Evolutionary conservation across 2,329 filamentous ascomycete species (phyloP), one percentile per base, ranked within the genome.

Genomic region (Magnaporthiopsis incrustans): DNA sequence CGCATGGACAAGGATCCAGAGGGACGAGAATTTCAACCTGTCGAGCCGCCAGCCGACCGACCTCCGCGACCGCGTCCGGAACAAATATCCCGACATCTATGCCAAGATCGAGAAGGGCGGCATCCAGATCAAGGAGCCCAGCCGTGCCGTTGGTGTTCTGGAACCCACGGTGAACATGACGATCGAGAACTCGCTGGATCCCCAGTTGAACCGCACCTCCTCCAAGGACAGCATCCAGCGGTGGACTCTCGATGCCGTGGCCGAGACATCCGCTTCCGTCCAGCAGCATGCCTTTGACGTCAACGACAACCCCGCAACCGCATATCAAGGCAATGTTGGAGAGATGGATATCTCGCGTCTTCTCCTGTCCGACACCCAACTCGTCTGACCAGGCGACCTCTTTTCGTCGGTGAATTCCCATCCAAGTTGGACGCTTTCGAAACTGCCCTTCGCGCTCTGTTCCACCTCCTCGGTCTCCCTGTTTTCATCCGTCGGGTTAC

Each of bases 1-100:
- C 11, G 81, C 84, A 11, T 89, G 86, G 86, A 87, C 85, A 62
- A 85, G 82, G 71, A 89, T 89, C 26, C 85, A 87, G 70, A 79
- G 85, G 50, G 85, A 89, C 66, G 73, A 81, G 18, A 77, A 77
- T 33, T 87, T 85, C 72, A 77, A 85, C 65, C 75, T 89, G n/a
- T 79, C 81, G 5, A 82, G 73, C 65, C 77, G 86, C 59, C 83
- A 86, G 67, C 85, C 86, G 1, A 89, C 85, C 0, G 86, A 89
- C 69, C 72, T 89, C 62, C 78, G 86, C 66, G 86, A 89, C 67
- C 79, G 86, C 27, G 79, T 88, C 38, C 81, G 86, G 58, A 89
- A 88, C 73, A 87, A 86, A 68, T 86, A 86, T 67, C 83, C 84
- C 3, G 80, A 81, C 18, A 81, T 84, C 38, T 88, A 85, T 68